A percentile compares a stretch with the other conserved stretches of the same genome.
Evolutionary conservation across 2,329 filamentous ascomycete species (phyloP).

Genomic region (Colletotrichum sp.): DNA sequence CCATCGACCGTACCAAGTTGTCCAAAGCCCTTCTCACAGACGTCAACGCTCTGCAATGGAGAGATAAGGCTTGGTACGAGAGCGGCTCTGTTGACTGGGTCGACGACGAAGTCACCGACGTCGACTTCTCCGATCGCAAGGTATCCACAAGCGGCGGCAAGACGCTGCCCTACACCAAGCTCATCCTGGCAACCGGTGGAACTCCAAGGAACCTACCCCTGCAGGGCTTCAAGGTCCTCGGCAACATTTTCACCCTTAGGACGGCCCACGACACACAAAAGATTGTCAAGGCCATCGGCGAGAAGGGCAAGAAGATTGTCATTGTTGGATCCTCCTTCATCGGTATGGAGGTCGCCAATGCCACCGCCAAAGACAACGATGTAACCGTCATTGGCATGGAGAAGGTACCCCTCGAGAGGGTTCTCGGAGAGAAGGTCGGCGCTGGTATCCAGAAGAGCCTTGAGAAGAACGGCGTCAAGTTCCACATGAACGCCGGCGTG

Average conservation of each 20-base stretch:
- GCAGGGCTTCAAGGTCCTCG: constrained; percentile 82
- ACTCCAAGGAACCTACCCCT: constrained; percentile 77
- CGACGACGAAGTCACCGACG: constrained; percentile 68
- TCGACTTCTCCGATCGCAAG: constrained; percentile 78
- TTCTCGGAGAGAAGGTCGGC: constrained; percentile 84
- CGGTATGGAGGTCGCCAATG: constrained; percentile 95
- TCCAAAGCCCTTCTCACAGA: constrained; percentile 93
- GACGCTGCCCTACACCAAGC: constrained; percentile 80
- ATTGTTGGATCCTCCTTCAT: constrained; percentile 95
- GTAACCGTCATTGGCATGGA: constrained; percentile 93
- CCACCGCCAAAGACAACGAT: constrained; percentile 77
- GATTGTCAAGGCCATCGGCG: constrained; percentile 81
- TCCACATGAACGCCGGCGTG: constrained; percentile 80
- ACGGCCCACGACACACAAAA: constrained; percentile 76
- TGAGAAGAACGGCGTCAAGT: constrained; percentile 88
- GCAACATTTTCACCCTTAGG: constrained; percentile 86
- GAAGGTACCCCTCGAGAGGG: constrained; percentile 79
- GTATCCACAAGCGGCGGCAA: constrained; percentile 78
- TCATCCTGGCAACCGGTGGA: constrained; percentile 89
- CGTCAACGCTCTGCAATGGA: constrained; percentile 75
- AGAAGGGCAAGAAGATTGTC: constrained; percentile 89
- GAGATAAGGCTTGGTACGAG: constrained; percentile 80
- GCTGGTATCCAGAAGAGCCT: constrained; percentile 78
- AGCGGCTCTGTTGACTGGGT: constrained; percentile 62
- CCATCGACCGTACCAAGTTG: constrained; percentile 93